A percentile compares a stretch with the other conserved stretches of the same genome.
phyloP scores from a whole-genome alignment of 106 monocot species.

The Agapanthus africanus region DNA sequence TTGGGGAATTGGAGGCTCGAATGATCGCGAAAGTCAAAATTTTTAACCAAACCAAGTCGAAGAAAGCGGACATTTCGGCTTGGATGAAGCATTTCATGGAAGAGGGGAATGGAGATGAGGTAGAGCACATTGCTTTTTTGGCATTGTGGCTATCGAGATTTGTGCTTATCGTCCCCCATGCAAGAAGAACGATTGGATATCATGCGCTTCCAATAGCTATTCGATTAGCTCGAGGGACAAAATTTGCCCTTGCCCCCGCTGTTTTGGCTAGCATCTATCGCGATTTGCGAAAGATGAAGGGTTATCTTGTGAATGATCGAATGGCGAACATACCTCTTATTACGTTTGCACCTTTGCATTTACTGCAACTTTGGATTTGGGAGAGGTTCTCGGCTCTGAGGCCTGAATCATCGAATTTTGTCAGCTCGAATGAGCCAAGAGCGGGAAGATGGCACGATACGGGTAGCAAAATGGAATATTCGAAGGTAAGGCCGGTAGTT shows the following conservation, averaged over 20 bases:
- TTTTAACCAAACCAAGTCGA: constrained; percentile 42
- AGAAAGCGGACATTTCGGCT: constrained; percentile 52
- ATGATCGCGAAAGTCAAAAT: constrained; percentile 29
- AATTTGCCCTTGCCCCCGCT: constrained; percentile 55
- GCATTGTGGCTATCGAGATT: constrained; percentile 66
- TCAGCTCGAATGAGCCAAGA: constrained; percentile 28
- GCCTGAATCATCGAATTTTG: constrained; percentile 15
- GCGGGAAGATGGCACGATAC: constrained; percentile 49
- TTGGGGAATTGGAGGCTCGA: constrained; percentile 18
- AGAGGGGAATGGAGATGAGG: constrained; percentile 22
- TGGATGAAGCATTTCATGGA: constrained; percentile 65
- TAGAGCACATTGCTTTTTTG: constrained; percentile 57
- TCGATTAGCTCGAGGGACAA: constrained; percentile 34
- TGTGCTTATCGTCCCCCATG: constrained; percentile 44
- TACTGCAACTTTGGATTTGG: constrained; percentile 76
- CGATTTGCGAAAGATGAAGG: constrained; percentile 28
- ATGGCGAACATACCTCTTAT: neutral
- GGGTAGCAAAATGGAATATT: constrained; percentile 19
- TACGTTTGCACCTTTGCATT: constrained; percentile 39
- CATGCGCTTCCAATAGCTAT: constrained; percentile 41
- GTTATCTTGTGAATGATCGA: constrained; percentile 10
- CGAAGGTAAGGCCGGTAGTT: constrained; percentile 21
- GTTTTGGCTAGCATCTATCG: constrained; percentile 45
- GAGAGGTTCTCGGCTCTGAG: constrained; percentile 50
- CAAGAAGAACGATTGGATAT: constrained; percentile 21